These are phyloP conservation scores for Gloeostereum incarnatum DNA, from an alignment of 768 basidiomycete species.

Conservation along the genomic window DNA sequence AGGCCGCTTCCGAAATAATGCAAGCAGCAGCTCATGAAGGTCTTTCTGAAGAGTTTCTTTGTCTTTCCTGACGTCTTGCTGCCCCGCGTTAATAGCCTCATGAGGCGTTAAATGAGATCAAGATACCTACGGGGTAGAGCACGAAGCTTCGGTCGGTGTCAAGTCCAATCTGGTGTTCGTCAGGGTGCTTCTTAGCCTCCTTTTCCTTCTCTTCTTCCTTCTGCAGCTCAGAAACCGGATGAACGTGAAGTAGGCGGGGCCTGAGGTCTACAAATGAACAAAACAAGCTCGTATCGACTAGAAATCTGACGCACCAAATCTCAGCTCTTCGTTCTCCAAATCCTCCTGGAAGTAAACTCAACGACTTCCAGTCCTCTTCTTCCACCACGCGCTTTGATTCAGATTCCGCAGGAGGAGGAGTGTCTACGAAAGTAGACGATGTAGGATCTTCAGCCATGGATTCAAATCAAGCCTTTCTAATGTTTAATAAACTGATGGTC, in stretches of 20 bases:
- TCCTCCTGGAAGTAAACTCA: conserved; percentile 49
- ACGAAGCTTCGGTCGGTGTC: conserved; percentile 94
- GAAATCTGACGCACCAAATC: conserved; percentile 39
- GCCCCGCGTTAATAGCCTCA: conserved; percentile 6
- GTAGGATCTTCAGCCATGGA: no score
- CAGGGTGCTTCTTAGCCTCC: conserved; percentile 37
- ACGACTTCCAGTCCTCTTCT: not conserved
- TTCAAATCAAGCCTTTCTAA: no score
- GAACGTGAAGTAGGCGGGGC: conserved; percentile 25
- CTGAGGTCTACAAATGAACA: conserved; percentile 19
- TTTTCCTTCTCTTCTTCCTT: not conserved
- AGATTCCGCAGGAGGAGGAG: no score
- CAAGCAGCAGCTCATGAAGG: conserved; percentile 65
- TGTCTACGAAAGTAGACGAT: no score
- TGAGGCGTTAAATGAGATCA: conserved; percentile 2
- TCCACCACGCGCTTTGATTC: no score
- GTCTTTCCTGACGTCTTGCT: conserved; percentile 17
- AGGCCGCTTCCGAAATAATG: conserved; percentile 64
- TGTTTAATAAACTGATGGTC: no score
- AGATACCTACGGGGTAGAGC: conserved; percentile 78
- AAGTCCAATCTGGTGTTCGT: conserved; percentile 81
- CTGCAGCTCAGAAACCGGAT: conserved; percentile 7
- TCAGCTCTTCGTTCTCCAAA: conserved; percentile 46
- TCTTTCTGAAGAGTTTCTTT: conserved; percentile 52
- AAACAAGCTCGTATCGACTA: conserved; percentile 4